A percentile compares a stretch with the other conserved stretches of the same genome.
Conservation (phyloP, 352 stramenopile genomes). For the Achlya hypogyna region DNA sequence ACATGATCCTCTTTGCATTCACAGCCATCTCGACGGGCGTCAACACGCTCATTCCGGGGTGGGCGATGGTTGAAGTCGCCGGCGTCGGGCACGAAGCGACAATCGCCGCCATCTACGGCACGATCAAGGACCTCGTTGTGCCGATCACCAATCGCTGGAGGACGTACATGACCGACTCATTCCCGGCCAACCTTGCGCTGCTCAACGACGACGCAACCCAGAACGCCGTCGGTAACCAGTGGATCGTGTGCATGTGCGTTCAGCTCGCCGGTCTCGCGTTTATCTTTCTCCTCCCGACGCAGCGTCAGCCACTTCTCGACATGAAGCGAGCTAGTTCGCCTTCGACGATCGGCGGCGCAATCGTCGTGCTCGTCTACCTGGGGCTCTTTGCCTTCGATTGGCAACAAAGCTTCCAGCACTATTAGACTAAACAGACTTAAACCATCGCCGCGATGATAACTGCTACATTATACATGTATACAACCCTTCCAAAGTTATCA, state of each 20-base stretch:
- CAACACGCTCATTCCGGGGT: not conserved
- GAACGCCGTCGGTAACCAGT: not conserved
- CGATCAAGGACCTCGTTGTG: not conserved
- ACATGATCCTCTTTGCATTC: not conserved
- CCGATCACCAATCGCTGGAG: not conserved
- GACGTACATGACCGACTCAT: not conserved
- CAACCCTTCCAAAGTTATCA: not conserved
- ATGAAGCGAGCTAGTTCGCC: not conserved
- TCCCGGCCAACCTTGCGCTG: not conserved
- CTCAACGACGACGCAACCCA: not conserved
- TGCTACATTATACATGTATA: not conserved
- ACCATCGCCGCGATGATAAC: too few species aligned
- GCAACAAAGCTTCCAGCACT: slow-evolving; percentile 3
- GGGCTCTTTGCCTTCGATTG: not conserved
- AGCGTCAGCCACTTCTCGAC: not conserved
- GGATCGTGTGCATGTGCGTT: not conserved
- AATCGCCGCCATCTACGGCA: not conserved
- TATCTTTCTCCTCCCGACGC: not conserved
- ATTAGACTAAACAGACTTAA: too few species aligned
- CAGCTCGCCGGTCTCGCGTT: not conserved
- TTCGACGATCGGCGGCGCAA: not conserved
- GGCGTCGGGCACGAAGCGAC: not conserved
- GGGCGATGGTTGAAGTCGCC: not conserved
- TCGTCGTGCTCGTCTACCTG: not conserved
- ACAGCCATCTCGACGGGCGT: not conserved